These are phyloP conservation scores for Nepenthes gracilis DNA, from an alignment of 148 eudicot genomes.

Conservation along the genomic window DNA sequence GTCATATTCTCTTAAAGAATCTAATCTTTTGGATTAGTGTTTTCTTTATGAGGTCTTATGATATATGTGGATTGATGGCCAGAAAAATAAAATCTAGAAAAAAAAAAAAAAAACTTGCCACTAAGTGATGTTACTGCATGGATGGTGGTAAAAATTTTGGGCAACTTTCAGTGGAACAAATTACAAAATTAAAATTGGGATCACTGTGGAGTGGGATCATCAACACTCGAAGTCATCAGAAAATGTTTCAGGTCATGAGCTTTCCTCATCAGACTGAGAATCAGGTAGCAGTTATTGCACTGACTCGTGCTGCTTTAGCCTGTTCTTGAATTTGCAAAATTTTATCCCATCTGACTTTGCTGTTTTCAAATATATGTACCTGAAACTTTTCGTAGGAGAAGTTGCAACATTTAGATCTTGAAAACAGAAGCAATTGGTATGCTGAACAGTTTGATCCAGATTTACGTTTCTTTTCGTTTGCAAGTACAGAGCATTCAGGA, in stretches of 20 bases:
- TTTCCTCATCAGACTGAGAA: constrained; percentile 17
- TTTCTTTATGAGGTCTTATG: too few relatives aligned
- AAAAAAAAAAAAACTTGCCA: constrained; percentile 5
- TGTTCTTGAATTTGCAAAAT: not conserved
- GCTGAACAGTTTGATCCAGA: not conserved
- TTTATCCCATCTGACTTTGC: not conserved
- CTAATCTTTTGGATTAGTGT: too few relatives aligned
- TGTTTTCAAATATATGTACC: not conserved
- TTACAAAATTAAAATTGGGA: constrained; percentile 51
- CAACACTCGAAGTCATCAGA: constrained; percentile 19
- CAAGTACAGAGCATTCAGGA: not conserved
- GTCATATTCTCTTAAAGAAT: not conserved
- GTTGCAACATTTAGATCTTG: constrained; percentile 57
- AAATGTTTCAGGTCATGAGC: constrained; percentile 21
- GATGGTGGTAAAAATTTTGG: constrained; percentile 65
- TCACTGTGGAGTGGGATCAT: constrained; percentile 24
- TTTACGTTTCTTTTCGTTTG: constrained; percentile 3
- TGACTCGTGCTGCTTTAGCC: not conserved
- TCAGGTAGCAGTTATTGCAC: constrained; percentile 28
- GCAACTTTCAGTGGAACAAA: constrained; percentile 94
- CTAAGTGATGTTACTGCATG: constrained; percentile 57
- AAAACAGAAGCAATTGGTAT: constrained; percentile 84
- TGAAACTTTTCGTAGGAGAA: constrained; percentile 25
- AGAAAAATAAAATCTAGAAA: too few relatives aligned
- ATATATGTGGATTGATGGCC: too few relatives aligned